These are phyloP conservation scores for Fomitopsis serialis DNA, from an alignment of 768 basidiomycete species.

Conservation along the genomic window DNA sequence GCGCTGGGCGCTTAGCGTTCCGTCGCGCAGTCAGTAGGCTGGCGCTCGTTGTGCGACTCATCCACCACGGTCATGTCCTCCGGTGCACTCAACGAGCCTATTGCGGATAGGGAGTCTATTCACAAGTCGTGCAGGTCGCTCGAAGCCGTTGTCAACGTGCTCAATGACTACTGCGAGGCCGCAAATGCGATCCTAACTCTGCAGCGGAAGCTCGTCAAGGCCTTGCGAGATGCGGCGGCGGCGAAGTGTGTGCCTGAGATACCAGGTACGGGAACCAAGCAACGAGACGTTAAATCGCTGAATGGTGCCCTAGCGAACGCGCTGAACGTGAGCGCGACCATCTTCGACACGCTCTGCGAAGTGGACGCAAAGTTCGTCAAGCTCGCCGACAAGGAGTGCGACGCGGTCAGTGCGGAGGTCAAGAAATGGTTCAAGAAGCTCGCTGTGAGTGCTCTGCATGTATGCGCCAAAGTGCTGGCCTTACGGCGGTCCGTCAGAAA, in stretches of 20 bases:
- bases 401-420: slow-evolving; percentile 56
- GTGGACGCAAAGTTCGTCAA: slow-evolving; percentile 73
- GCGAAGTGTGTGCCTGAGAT: slow-evolving; percentile 56
- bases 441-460: slow-evolving; percentile 43
- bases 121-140: slow-evolving; percentile 80
- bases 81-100: slow-evolving; percentile 14
- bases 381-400: slow-evolving; percentile 69
- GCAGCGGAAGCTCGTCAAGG: slow-evolving; percentile 74
- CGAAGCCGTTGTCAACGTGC: slow-evolving; percentile 56
- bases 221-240: slow-evolving; percentile 58
- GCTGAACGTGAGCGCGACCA: slow-evolving; percentile 53
- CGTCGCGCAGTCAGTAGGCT: no score
- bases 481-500: slow-evolving; percentile 41
- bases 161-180: slow-evolving; percentile 76
- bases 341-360: slow-evolving; percentile 69
- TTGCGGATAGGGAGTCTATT: slow-evolving; percentile 64
- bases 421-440: slow-evolving; percentile 88
- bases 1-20: background rate
- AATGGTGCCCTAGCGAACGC: slow-evolving; percentile 49
- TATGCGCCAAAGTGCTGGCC: background rate
- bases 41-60: background rate
- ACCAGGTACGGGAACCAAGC: slow-evolving; percentile 43
- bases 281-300: background rate
- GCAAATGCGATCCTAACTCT: slow-evolving; percentile 52
- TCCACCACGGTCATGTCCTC: slow-evolving; percentile 7